A percentile compares a stretch with the other conserved stretches of the same genome.
Evolutionary conservation across 805 yeast species (phyloP).

Genomic region (Starmerella vaccinii): DNA sequence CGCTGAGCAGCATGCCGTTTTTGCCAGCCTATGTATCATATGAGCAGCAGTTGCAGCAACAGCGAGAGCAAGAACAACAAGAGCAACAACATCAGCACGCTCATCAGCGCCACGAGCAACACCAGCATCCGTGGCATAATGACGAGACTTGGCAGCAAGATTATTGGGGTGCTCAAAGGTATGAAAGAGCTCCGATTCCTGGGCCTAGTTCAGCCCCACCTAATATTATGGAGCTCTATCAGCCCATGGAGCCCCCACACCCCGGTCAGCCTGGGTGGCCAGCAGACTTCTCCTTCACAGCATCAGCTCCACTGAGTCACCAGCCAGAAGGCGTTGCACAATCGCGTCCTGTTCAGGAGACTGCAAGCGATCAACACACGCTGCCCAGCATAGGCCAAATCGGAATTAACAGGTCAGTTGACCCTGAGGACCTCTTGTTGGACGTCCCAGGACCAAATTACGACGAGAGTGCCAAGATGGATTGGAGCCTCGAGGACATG

Average conservation of each 20-base stretch:
- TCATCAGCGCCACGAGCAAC: neutral
- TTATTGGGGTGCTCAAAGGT: neutral
- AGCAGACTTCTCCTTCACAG: neutral
- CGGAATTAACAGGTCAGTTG: neutral
- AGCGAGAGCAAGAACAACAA: conserved; percentile 1
- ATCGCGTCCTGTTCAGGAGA: too few relatives aligned
- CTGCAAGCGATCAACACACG: too few relatives aligned
- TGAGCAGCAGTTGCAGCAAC: conserved; percentile 3
- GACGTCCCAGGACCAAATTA: conserved; percentile 20
- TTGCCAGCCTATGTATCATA: conserved; percentile 7
- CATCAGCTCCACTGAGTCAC: neutral
- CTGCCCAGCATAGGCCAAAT: too few relatives aligned
- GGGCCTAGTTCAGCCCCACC: neutral
- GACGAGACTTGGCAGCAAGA: neutral
- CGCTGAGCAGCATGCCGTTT: neutral
- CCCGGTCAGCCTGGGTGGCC: neutral
- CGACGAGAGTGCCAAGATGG: conserved; percentile 7
- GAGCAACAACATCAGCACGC: conserved; percentile 2
- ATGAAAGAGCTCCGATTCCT: neutral
- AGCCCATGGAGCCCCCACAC: neutral
- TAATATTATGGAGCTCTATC: neutral
- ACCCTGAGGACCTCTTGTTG: conserved; percentile 11
- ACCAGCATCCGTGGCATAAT: neutral
- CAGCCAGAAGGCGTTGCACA: too few relatives aligned
- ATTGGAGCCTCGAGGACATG: conserved; percentile 38